Percentiles rank a stretch among this genome's conserved stretches.
These are phyloP conservation scores for Entomophthora muscae DNA, from an alignment of 371 early-diverging fungal species.

Conservation along the genomic window DNA sequence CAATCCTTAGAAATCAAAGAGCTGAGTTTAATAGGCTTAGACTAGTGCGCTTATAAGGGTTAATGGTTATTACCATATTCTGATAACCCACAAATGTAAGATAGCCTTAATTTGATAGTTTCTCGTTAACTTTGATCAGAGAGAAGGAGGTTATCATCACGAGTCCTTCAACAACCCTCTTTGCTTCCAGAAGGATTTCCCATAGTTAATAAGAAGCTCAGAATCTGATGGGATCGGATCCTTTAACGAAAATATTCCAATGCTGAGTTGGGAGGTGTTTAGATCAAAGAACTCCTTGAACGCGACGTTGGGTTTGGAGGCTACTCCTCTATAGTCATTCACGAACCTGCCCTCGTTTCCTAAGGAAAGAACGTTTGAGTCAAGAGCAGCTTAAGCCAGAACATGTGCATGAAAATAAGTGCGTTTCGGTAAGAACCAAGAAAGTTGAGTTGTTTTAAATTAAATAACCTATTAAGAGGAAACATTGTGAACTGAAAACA, in stretches of 20 bases:
- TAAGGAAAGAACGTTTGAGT: not conserved
- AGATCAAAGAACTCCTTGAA: conserved; percentile 13
- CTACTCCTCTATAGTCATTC: conserved; percentile 12
- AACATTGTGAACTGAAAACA: not conserved
- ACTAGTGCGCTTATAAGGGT: too few relatives aligned
- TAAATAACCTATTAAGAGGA: not conserved
- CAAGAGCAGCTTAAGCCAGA: not conserved
- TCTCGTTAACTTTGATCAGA: too few relatives aligned
- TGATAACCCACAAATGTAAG: too few relatives aligned
- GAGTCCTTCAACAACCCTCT: conserved; percentile 13
- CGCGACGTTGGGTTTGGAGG: conserved; percentile 9
- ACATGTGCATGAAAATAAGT: not conserved
- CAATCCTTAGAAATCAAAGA: too few relatives aligned
- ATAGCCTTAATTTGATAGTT: too few relatives aligned
- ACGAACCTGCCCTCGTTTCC: conserved; percentile 13
- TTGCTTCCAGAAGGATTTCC: conserved; percentile 13
- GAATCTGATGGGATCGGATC: conserved; percentile 11
- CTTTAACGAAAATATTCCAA: conserved; percentile 11
- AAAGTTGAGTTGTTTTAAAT: not conserved
- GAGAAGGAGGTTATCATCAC: too few relatives aligned
- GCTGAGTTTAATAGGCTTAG: too few relatives aligned
- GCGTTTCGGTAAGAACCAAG: not conserved
- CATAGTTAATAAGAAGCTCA: conserved; percentile 12
- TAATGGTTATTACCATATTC: too few relatives aligned
- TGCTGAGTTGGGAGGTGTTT: conserved; percentile 6